Base-by-base conservation (phyloP, 306 rosid species). In the Coriaria nepalensis region DNA sequence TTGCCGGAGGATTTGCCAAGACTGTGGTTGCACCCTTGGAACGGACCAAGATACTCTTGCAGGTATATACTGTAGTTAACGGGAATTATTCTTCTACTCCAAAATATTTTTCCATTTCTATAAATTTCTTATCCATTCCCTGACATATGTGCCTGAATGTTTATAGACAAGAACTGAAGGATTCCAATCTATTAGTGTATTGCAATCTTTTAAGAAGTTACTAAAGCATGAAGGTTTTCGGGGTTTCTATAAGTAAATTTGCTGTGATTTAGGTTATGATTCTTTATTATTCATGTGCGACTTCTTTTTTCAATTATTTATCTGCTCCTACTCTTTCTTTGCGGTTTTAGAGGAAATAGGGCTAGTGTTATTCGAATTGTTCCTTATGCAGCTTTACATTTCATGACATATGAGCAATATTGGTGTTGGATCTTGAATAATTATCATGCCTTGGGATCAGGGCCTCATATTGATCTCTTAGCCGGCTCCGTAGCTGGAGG, bases 401-500 rank as follows among this genome's bases (percentile, higher is more conserved):
- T 75, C 76, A 92, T 92, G 98, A 72, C 96, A 35, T 85, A 92
- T 55, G 96, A 92, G 75, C 93, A 82, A 59, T 92, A 85, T 64
- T 69, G 93, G 57, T 57, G 83, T 62, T 92, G 85, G 94, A 75
- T 92, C 63, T 71, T 92, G 76, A 33, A 66, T 45, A 75, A 77
- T 45, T 79, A 43, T 71, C 78, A 92, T 37, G 34, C 40, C 44
- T 59, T 92, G 47, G 98, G 98, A 61, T 37, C 87, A 6, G 98
- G 98, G 51, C 69, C 95, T 61, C 78, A 59, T 65, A 61, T 90
- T 66, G 98, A 90, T 71, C 98, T 90, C 61, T 75, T 90, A 59
- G 98, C 98, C 45, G 98, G 98, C 62, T 74, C 98, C 4, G 94
- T 88, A 14, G 90, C 95, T 4, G 98, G 98, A 32, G 96, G 94